A percentile compares a stretch with the other conserved stretches of the same genome.
Evolutionary conservation across 2,329 filamentous ascomycete species (phyloP).

Genomic region (Exophiala aquamarina): DNA sequence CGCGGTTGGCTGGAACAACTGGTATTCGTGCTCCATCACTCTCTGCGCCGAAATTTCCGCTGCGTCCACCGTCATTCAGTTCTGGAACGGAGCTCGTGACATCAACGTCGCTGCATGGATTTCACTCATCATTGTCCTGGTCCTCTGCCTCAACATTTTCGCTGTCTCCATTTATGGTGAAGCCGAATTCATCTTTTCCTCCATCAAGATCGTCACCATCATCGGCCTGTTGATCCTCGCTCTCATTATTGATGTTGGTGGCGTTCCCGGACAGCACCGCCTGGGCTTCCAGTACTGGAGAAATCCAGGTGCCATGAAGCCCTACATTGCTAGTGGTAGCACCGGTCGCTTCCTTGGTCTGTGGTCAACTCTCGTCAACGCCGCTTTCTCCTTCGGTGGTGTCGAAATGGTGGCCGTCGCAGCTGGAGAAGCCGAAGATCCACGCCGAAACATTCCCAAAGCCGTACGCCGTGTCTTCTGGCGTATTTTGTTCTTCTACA

Average conservation of each 20-base stretch:
- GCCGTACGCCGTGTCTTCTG: conserved; percentile 47
- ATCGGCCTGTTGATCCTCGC: conserved; percentile 52
- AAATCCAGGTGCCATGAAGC: conserved; percentile 34
- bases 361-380: conserved; percentile 47
- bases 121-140: conserved; percentile 29
- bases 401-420: conserved; percentile 52
- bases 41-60: conserved; percentile 61
- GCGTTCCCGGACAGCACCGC: conserved; percentile 46
- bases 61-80: conserved; percentile 63
- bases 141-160: conserved; percentile 63
- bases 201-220: conserved; percentile 52
- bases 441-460: conserved; percentile 40
- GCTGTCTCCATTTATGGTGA: conserved; percentile 49
- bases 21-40: conserved; percentile 43
- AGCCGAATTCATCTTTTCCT: conserved; percentile 52
- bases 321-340: conserved; percentile 24
- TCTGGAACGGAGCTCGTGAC: conserved; percentile 49
- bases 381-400: conserved; percentile 52
- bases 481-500: conserved; percentile 73
- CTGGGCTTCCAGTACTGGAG: conserved; percentile 63
- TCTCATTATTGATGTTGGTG: conserved; percentile 52
- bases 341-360: conserved; percentile 57
- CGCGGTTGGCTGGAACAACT: conserved; percentile 49
- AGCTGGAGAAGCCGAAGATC: conserved; percentile 49
- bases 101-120: conserved; percentile 35